Base-by-base conservation (phyloP, 257 asterid genomes). In the Rubia yunnanensis region DNA sequence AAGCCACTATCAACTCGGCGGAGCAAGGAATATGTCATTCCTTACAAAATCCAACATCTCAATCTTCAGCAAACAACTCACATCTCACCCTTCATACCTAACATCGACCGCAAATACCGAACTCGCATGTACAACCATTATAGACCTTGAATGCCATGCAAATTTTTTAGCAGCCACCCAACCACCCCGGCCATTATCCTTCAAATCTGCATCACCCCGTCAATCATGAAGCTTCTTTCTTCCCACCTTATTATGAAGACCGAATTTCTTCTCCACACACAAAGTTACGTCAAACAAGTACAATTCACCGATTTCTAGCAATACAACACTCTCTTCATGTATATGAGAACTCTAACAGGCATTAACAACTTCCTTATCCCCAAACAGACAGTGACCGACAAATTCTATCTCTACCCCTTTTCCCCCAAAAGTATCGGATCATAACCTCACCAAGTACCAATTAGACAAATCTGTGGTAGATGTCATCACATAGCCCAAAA, bases 311-410 rank as follows among this genome's bases (percentile, higher is more conserved):
- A 70, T 83, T 69, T 81, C 92, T 78, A 88, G 66, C 83, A 91
- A 60, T 70, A 91, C 82, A 30, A 83, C 74, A 71, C 96, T 78
- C 77, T 91, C 90, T 77, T 88, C 92, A 24, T 57, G 76, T 67
- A 83, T 62, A 82, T 88, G 88, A 23, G 95, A 87, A 76, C 87
- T 91, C 98, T 96, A 91, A 78, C 90, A 86, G 36, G 77, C 86
- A 44, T 85, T 72, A 64, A 79, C 77, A 65, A 91, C 82, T 31
- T 67, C 27, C 72, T n/a, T n/a, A n/a, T n/a, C n/a, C n/a, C n/a
- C n/a, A n/a, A n/a, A n/a, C n/a, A n/a, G n/a, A n/a, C n/a, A 78
- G 61, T 75, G 59, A 26, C 95, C 96, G 41, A 81, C 53, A 70
- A 70, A 81, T 68, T 86, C 85, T 65, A 88, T 36, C 28, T 14